A percentile compares a stretch with the other conserved stretches of the same genome.
Evolutionary conservation across 345 rosid genomes (phyloP).

Genomic region (Pugionium dolabratum): DNA sequence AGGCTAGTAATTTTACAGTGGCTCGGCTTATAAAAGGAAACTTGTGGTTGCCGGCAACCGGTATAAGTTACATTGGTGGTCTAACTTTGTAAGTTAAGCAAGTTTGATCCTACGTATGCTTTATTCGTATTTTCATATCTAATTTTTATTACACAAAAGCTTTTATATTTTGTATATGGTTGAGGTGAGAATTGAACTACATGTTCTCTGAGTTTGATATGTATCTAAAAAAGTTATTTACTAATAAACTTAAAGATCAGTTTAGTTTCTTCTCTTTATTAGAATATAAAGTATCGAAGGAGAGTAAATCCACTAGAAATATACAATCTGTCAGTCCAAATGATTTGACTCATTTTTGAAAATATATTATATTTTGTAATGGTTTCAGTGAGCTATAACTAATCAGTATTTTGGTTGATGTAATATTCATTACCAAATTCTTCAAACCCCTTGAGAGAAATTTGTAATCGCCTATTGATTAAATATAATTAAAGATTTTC

Average conservation of each 20-base stretch:
- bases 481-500: too few species aligned
- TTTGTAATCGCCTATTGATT: too few species aligned
- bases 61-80: constrained; percentile 46
- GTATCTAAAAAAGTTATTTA: neutral
- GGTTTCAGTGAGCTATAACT: too few species aligned
- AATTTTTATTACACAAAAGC: neutral
- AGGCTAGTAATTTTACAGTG: constrained; percentile 69
- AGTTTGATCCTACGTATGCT: neutral
- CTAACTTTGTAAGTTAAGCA: constrained; percentile 4
- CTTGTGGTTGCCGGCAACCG: constrained; percentile 67
- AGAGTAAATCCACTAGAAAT: too few species aligned
- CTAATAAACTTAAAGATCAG: neutral
- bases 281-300: too few species aligned
- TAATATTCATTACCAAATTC: too few species aligned
- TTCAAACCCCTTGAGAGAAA: too few species aligned
- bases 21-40: constrained; percentile 67
- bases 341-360: too few species aligned
- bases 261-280: too few species aligned
- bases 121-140: neutral
- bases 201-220: constrained; percentile 11
- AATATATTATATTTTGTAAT: too few species aligned
- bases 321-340: too few species aligned
- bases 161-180: constrained; percentile 11
- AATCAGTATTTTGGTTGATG: too few species aligned
- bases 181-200: neutral